These are phyloP conservation scores for Alopecurus myosuroides DNA, from an alignment of 176 grass and related monocot species.

Conservation along the genomic window DNA sequence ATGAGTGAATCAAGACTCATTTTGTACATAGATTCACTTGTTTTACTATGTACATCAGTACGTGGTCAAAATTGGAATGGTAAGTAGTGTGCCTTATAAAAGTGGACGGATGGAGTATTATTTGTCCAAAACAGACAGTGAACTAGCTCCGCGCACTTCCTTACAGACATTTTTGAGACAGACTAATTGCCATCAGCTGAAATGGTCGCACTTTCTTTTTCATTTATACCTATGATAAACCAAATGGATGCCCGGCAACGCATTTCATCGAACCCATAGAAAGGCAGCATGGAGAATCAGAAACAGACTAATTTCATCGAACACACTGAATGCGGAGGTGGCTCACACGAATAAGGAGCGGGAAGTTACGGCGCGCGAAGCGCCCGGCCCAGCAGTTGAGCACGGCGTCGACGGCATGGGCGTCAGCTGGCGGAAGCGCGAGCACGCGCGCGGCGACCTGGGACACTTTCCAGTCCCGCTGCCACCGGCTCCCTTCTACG, in stretches of 20 bases:
- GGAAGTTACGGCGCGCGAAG: constrained; percentile 66
- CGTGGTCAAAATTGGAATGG: too few species aligned
- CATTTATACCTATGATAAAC: background rate
- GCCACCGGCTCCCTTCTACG: constrained; percentile 57
- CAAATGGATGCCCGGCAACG: background rate
- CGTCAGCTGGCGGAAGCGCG: constrained; percentile 46
- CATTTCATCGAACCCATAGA: background rate
- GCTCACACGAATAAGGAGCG: constrained; percentile 70
- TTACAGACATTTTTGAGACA: background rate
- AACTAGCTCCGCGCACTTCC: background rate
- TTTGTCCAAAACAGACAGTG: background rate
- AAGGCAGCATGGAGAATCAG: background rate
- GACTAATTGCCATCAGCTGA: background rate
- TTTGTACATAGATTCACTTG: too few species aligned
- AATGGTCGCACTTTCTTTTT: constrained; percentile 6
- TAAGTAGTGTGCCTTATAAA: too few species aligned
- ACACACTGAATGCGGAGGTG: background rate
- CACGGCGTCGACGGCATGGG: constrained; percentile 48
- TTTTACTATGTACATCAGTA: too few species aligned
- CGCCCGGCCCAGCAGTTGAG: constrained; percentile 85
- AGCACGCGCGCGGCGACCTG: constrained; percentile 59
- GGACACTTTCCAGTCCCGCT: constrained; percentile 80
- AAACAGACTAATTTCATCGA: constrained; percentile 18
- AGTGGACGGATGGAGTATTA: too few species aligned
- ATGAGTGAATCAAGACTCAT: too few species aligned